Percentiles rank a stretch among this genome's conserved stretches.
These are phyloP conservation scores for Cladophialophora carrionii DNA, from an alignment of 2,329 filamentous ascomycete species.

Conservation along the genomic window DNA sequence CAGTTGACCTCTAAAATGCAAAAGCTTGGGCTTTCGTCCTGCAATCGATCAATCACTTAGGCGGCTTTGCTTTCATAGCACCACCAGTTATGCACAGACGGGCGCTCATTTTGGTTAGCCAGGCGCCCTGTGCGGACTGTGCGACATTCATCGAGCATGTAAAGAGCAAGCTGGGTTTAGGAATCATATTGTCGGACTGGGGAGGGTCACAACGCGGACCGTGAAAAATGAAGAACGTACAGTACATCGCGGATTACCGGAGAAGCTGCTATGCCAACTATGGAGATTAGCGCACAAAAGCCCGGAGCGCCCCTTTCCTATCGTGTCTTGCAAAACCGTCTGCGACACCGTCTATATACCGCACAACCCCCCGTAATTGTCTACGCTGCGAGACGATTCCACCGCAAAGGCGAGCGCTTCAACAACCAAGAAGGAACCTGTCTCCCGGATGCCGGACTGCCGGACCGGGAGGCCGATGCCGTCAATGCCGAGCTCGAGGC, in stretches of 20 bases:
- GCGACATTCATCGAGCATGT: not conserved
- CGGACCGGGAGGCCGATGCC: slow-evolving; percentile 14
- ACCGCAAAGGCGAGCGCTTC: slow-evolving; percentile 28
- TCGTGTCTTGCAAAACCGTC: not conserved
- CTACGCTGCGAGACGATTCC: slow-evolving; percentile 18
- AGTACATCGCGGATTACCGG: not conserved
- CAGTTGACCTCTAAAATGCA: not conserved
- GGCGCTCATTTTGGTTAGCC: not conserved
- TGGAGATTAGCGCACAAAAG: not conserved
- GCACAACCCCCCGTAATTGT: not conserved
- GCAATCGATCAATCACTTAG: not conserved
- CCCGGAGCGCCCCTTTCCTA: not conserved
- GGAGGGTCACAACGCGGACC: not conserved
- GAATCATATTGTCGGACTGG: not conserved
- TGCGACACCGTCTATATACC: not conserved
- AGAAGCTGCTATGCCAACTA: not conserved
- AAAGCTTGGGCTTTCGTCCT: not conserved
- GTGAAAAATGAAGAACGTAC: not conserved
- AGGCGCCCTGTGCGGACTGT: not conserved
- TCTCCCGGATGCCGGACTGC: slow-evolving; percentile 26
- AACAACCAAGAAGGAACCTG: slow-evolving; percentile 24
- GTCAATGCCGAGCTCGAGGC: slow-evolving; percentile 27
- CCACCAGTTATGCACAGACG: not conserved
- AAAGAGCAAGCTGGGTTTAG: not conserved
- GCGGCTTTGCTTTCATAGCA: not conserved